Base-by-base conservation (phyloP, 2,329 filamentous ascomycete species). In the Beauveria bassiana region DNA sequence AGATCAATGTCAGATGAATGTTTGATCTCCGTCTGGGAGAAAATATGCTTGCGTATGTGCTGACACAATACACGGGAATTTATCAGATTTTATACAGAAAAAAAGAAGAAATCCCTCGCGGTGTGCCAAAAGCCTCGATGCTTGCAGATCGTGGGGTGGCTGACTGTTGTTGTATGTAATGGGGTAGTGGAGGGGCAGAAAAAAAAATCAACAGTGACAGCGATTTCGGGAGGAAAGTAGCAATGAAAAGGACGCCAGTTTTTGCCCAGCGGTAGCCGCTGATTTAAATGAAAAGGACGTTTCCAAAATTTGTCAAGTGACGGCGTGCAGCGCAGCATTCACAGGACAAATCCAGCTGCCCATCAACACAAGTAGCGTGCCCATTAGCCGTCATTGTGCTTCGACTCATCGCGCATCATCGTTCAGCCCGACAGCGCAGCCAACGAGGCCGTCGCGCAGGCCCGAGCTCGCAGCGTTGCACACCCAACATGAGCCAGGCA, bases 381-480 rank as follows among this genome's bases (percentile, higher is more conserved):
- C 18, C 26, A 53, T 60, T 40, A n/a, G 20, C 40, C 22, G 43
- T 51, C 59, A 61, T 56, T 26, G 24, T 31, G 34, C 49, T 49
- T 55, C 51, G 50, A 61, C 59, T 56, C 51, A 55, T 56, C 16
- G 20, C 22, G 59, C 59, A 34, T 61, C 52, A 61, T 61, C 24
- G 16, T 45, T 38, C 47, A 53, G 38, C 42, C 26, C 28, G 43
- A 28, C 12, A 16, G 34, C 34, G 12, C 53, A 59, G 43, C 34
- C 34, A 42, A 20, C 26, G 38, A 34, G 26, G 20, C 12, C 26
- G 2, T 20, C 22, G 4, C 52, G 8, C 43, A 10, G 20, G 18
- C 34, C 46, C 34, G 26, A 24, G 22, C 31, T 26, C 26, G 45
- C 14, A 42, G 55, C 10, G 24, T 51, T 18, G 43, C 28, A 38